These are phyloP conservation scores for Pittosporum tobira DNA, from an alignment of 129 eudicot genomes.

Conservation along the genomic window DNA sequence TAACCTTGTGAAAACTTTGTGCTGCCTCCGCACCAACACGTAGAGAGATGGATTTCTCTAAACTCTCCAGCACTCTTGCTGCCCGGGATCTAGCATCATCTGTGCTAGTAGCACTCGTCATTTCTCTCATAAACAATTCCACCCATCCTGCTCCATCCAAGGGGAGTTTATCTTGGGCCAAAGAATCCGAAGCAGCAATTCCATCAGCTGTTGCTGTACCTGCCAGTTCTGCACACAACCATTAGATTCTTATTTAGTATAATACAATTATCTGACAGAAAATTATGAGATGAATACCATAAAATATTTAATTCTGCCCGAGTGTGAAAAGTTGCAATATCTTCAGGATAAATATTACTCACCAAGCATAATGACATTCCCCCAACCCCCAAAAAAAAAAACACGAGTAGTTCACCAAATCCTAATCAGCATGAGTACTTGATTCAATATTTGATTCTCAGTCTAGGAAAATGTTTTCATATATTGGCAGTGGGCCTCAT, in stretches of 20 bases:
- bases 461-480: too few relatives aligned
- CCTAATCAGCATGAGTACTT: too few relatives aligned
- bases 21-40: conserved; percentile 48
- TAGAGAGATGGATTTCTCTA: conserved; percentile 58
- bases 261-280: too few relatives aligned
- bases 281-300: too few relatives aligned
- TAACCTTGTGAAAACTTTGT: conserved; percentile 51
- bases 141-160: conserved; percentile 77
- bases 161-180: conserved; percentile 33
- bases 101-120: conserved; percentile 67
- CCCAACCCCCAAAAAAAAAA: too few relatives aligned
- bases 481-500: too few relatives aligned
- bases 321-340: background rate
- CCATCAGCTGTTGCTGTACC: conserved; percentile 30
- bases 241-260: background rate
- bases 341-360: background rate
- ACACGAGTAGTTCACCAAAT: too few relatives aligned
- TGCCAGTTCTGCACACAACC: conserved; percentile 7
- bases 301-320: background rate
- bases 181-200: conserved; percentile 27
- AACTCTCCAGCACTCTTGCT: conserved; percentile 52
- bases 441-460: too few relatives aligned
- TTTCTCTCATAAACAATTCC: conserved; percentile 71
- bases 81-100: conserved; percentile 92
- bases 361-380: background rate